These are phyloP conservation scores for Pittosporum tobira DNA, from an alignment of 129 eudicot genomes.

Conservation along the genomic window DNA sequence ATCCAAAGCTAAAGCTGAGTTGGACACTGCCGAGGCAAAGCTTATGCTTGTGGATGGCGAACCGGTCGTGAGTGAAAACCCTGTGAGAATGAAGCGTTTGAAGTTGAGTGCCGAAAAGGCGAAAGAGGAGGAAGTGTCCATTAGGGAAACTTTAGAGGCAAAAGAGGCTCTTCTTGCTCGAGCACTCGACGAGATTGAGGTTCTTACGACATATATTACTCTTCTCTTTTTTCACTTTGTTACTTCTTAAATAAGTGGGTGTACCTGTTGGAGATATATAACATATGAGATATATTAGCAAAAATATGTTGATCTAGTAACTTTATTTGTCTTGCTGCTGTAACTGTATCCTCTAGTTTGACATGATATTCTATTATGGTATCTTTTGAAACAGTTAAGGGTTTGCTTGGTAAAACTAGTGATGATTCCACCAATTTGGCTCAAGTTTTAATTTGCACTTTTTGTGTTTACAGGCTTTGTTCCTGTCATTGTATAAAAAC, in stretches of 20 bases:
- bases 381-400: too few relatives aligned
- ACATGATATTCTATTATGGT: too few relatives aligned
- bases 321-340: too few relatives aligned
- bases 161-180: slow-evolving; percentile 84
- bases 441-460: background rate
- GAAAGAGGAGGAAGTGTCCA: slow-evolving; percentile 63
- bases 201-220: background rate
- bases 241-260: background rate
- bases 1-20: slow-evolving; percentile 61
- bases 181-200: slow-evolving; percentile 84
- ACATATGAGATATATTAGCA: background rate
- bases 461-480: slow-evolving; percentile 46
- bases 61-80: slow-evolving; percentile 89
- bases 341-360: too few relatives aligned
- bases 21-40: slow-evolving; percentile 61
- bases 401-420: too few relatives aligned
- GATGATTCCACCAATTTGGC: too few relatives aligned
- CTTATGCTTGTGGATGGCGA: slow-evolving; percentile 88
- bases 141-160: slow-evolving; percentile 81
- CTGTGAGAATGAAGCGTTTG: slow-evolving; percentile 71
- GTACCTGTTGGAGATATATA: background rate
- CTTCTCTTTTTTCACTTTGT: background rate
- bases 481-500: slow-evolving; percentile 61
- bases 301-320: background rate
- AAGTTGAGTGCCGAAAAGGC: slow-evolving; percentile 53